Conservation (phyloP, 805 yeast species). For the Wickerhamiella bombiphila region DNA sequence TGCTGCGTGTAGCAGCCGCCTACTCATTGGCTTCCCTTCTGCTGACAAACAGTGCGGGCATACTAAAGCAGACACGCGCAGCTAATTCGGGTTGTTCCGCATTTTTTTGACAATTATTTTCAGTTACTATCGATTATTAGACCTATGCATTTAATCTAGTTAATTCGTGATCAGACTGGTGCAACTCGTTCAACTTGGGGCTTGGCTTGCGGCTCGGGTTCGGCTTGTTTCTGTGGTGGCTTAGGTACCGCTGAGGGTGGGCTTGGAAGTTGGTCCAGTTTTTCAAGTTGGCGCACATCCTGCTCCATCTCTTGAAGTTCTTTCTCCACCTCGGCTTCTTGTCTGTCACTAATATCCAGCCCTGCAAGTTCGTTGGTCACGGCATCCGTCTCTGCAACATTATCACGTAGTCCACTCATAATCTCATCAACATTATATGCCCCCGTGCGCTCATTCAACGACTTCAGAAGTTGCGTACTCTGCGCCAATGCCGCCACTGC, state of each 20-base stretch:
- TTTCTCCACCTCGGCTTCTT: conserved; percentile 26
- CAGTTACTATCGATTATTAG: too few species aligned
- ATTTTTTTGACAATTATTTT: too few species aligned
- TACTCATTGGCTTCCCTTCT: not conserved
- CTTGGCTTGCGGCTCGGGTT: too few species aligned
- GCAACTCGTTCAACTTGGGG: too few species aligned
- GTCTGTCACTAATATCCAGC: conserved; percentile 16
- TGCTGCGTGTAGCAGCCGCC: conserved; percentile 12
- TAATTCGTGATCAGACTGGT: too few species aligned
- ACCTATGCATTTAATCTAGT: not conserved
- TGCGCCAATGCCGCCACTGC: conserved; percentile 27
- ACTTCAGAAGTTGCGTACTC: conserved; percentile 25
- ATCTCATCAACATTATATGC: conserved; percentile 30
- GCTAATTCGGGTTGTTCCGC: too few species aligned
- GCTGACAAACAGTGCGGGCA: too few species aligned
- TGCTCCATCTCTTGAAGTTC: conserved; percentile 28
- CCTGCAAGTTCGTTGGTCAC: conserved; percentile 25
- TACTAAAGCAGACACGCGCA: too few species aligned
- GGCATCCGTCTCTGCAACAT: conserved; percentile 26
- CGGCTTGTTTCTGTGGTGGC: too few species aligned
- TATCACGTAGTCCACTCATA: conserved; percentile 29
- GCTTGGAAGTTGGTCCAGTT: conserved; percentile 1
- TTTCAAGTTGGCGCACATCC: conserved; percentile 12
- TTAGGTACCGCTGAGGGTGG: too few species aligned
- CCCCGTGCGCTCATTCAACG: conserved; percentile 28